Base-by-base conservation (phyloP, 2,329 filamentous ascomycete genomes). In the Ophiostoma sp. region DNA sequence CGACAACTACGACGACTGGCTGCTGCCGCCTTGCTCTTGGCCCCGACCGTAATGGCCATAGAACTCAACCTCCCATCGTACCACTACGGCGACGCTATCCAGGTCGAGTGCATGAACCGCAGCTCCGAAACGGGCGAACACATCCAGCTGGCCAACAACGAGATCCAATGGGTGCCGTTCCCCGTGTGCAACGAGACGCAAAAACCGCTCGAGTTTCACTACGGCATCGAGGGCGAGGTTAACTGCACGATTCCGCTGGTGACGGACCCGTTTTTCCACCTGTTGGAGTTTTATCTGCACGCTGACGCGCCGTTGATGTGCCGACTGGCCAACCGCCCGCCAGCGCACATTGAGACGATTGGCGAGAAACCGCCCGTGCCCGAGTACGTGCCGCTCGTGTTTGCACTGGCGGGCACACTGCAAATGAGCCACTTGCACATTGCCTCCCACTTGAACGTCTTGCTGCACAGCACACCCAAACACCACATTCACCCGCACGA, bases 281-380 rank as follows among this genome's bases (percentile, higher is more conserved):
- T 95, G 70, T 91, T 95, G 84, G 93, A 98, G 84, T 98, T 98
- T 87, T 98, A 98, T 87, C 91, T 98, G 81, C 96, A 98, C 87
- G 94, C 92, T 84, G 96, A 99, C 83, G 95, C 94, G 22, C 96
- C 96, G 11, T 87, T 98, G 69, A 91, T 94, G 72, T 99, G 96
- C 83, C 95, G 96, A 70, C 89, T 98, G 17, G 94, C 95, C 36
- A 89, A 93, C 0, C 90, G 92, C 8, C 95, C 95, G 0, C 80
- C 87, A 15, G 82, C 84, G 8, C 85, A 88, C 76, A 82, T 89
- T 76, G 85, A 89, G 78, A 82, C 86, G 45, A 81, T 89, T 8
- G 87, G 87, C 80, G 86, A 87, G 80, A 81, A 82, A 75, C 82
- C 82, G 1, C 81, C 83, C 48, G 82, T 82, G 73, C 85, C 85